A percentile compares a stretch with the other conserved stretches of the same genome.
Conservation (phyloP, 2,329 filamentous ascomycete genomes). For the Thermochaetoides dissita region DNA sequence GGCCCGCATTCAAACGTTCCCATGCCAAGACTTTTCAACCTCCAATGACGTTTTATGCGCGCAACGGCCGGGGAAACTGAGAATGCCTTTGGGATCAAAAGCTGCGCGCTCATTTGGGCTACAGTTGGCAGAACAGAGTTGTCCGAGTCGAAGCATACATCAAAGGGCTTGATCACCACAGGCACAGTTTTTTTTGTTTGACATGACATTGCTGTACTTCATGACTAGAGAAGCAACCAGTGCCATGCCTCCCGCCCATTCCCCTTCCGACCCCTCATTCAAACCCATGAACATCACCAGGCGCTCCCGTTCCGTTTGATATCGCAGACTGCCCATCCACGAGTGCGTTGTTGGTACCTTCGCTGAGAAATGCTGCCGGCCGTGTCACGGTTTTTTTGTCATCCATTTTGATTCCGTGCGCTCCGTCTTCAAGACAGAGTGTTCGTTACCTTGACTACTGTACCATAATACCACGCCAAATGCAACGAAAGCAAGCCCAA, state of each 20-base stretch:
- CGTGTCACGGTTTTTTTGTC: constrained; percentile 17
- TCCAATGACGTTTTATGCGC: too few species aligned
- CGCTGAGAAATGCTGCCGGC: constrained; percentile 10
- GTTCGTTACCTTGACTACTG: constrained; percentile 24
- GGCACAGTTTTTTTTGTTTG: neutral
- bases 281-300: constrained; percentile 1
- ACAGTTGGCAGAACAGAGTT: too few species aligned
- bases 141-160: too few species aligned
- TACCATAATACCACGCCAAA: constrained; percentile 30
- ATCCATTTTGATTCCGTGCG: constrained; percentile 23
- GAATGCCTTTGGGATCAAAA: too few species aligned
- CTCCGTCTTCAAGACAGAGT: constrained; percentile 20
- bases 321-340: constrained; percentile 5
- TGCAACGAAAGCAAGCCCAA: constrained; percentile 35
- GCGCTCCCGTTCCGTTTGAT: constrained; percentile 1
- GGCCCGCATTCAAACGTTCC: too few species aligned
- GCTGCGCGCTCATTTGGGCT: too few species aligned
- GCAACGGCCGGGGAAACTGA: too few species aligned
- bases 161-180: too few species aligned
- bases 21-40: too few species aligned
- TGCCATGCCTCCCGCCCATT: constrained; percentile 5
- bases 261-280: constrained; percentile 2
- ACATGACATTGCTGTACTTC: constrained; percentile 9
- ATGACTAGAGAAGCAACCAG: constrained; percentile 6
- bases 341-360: constrained; percentile 1